A percentile compares a stretch with the other conserved stretches of the same genome.
These are phyloP conservation scores for Rhizopogon salebrosus DNA, from an alignment of 768 basidiomycete genomes.

Conservation along the genomic window DNA sequence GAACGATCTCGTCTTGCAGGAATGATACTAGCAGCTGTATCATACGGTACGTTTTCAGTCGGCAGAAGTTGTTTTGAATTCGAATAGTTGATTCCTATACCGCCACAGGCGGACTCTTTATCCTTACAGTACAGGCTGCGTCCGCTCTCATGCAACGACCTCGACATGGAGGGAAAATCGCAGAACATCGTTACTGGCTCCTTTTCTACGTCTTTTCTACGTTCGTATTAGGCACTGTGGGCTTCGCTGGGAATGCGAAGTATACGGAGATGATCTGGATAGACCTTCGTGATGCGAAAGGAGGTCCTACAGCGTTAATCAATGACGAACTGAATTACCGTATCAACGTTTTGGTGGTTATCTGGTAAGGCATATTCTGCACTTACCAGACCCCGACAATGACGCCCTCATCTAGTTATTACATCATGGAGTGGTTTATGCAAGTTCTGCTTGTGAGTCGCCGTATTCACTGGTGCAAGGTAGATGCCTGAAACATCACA, in stretches of 20 bases:
- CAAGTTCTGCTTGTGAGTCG: constrained; percentile 16
- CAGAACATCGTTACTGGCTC: constrained; percentile 6
- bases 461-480: not conserved
- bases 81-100: not conserved
- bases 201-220: constrained; percentile 19
- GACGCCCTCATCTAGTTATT: constrained; percentile 15
- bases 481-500: not conserved
- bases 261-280: constrained; percentile 30
- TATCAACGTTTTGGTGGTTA: constrained; percentile 16
- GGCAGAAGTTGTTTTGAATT: not conserved
- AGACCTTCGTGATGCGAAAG: constrained; percentile 20
- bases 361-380: constrained; percentile 8
- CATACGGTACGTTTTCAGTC: constrained; percentile 14
- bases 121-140: constrained; percentile 15
- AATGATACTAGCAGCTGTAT: constrained; percentile 14
- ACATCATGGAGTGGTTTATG: constrained; percentile 27
- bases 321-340: constrained; percentile 9
- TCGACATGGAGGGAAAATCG: not conserved
- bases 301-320: constrained; percentile 11
- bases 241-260: constrained; percentile 20
- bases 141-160: constrained; percentile 6
- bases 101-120: constrained; percentile 15
- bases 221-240: constrained; percentile 23
- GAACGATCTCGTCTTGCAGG: constrained; percentile 22
- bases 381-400: not conserved